Base-by-base conservation (phyloP, 106 monocot species). In the Acorus gramineus region DNA sequence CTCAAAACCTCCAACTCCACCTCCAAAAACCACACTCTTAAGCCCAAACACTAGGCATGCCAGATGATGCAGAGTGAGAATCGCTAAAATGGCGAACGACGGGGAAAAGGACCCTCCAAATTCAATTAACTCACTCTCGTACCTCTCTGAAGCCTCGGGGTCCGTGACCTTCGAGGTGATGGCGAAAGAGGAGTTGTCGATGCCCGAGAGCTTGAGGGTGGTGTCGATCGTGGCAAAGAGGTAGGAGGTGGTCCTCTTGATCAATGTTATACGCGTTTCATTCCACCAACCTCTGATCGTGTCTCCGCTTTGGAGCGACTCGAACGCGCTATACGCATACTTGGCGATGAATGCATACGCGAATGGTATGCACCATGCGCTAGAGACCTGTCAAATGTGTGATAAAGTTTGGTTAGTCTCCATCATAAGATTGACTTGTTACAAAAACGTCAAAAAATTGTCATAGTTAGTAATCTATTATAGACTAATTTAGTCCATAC, bases 221-320 rank as follows among this genome's bases (percentile, higher is more conserved):
- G 57, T 47, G 47, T 86, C 81, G 4, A 79, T 64, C 47, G 57
- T 11, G 7, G 57, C 69, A 28, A 69, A 81, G 42, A 75, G 57
- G 64, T 78, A 82, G 0, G 81, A 75, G 11, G 54, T 49, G 2
- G 47, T 46, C 55, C 75, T 73, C 11, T 55, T 79, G 49, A 76
- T 45, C 11, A 82, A 6, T 65, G 69, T 53, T 62, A 72, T 76
- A 53, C 77, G 75, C 47, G 79, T 81, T 60, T 47, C 44, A 50
- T 82, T 82, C 75, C 81, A 86, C 85, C 85, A 86, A 2, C 72
- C 72, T 8, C 14, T 65, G 0, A 75, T 1, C 2, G 83, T 78
- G 2, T 52, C 14, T 7, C 75, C 77, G 42, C 58, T 44, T 8
- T 11, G 7, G 2, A 83, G 54, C 2, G 74, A 55, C 46, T 83